Percentiles rank a stretch among this genome's conserved stretches.
Evolutionary conservation across 1,284 basidiomycete genomes (phyloP).

Genomic region (Agaricales sp.): DNA sequence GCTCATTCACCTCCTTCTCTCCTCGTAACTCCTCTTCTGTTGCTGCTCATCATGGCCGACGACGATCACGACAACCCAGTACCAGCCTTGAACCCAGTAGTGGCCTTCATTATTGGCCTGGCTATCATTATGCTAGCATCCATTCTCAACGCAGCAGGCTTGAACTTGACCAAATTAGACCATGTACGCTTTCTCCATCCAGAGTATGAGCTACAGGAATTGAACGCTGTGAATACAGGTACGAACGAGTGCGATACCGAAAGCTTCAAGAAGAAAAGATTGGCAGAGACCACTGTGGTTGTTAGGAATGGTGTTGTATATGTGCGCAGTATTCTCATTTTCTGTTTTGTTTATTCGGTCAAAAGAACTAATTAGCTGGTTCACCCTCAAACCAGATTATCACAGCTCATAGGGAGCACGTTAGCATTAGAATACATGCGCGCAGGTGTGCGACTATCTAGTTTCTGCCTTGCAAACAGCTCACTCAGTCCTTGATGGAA

Average conservation of each 20-base stretch:
- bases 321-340: conserved; percentile 30
- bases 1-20: background rate
- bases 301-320: conserved; percentile 74
- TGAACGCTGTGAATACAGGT: conserved; percentile 31
- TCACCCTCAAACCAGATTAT: conserved; percentile 39
- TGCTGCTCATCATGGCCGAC: too few relatives aligned
- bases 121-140: conserved; percentile 70
- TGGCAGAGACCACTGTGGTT: conserved; percentile 77
- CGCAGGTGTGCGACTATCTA: conserved; percentile 39
- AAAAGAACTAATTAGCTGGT: background rate
- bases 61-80: conserved; percentile 15
- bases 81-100: conserved; percentile 46
- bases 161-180: conserved; percentile 1
- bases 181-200: background rate
- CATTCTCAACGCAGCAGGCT: conserved; percentile 68
- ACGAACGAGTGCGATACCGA: conserved; percentile 61
- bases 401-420: conserved; percentile 79
- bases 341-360: background rate
- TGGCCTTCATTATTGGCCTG: conserved; percentile 74
- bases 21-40: too few relatives aligned
- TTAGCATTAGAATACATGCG: conserved; percentile 81
- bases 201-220: too few relatives aligned
- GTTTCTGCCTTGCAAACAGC: conserved; percentile 1
- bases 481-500: background rate
- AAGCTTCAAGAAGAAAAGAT: conserved; percentile 53